Conservation (phyloP, 2,329 filamentous ascomycete species). For the Hymenoscyphus repandus region DNA sequence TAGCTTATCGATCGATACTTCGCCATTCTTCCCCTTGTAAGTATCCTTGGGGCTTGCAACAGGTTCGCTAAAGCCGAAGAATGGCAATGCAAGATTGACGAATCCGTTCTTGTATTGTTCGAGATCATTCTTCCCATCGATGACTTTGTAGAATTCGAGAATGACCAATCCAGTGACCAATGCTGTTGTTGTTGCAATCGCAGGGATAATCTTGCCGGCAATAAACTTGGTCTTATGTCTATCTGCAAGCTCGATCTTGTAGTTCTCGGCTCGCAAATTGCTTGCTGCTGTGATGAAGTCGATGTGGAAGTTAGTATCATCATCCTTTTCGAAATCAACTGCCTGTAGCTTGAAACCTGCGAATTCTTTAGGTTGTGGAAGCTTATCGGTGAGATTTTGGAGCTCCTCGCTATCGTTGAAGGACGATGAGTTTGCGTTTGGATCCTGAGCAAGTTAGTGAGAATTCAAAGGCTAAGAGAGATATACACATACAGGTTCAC, state of each 20-base stretch:
- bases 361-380: constrained; percentile 75
- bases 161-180: constrained; percentile 91
- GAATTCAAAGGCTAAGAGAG: not conserved
- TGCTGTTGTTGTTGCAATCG: constrained; percentile 95
- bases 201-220: constrained; percentile 97
- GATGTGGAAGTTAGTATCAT: constrained; percentile 96
- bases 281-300: constrained; percentile 98
- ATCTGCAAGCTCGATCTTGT: constrained; percentile 90
- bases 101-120: constrained; percentile 99
- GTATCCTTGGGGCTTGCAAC: constrained; percentile 90
- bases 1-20: constrained; percentile 86
- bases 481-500: constrained; percentile 63
- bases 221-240: constrained; percentile 99
- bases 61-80: constrained; percentile 97
- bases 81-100: constrained; percentile 90
- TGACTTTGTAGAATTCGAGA: constrained; percentile 90
- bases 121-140: constrained; percentile 93
- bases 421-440: constrained; percentile 57
- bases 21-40: constrained; percentile 74
- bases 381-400: constrained; percentile 61
- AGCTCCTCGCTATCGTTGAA: constrained; percentile 75
- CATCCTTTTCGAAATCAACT: constrained; percentile 98
- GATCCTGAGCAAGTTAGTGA: constrained; percentile 48
- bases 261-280: constrained; percentile 95
- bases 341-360: constrained; percentile 84